Conservation (phyloP, 306 rosid species). For the Prunus mira region DNA sequence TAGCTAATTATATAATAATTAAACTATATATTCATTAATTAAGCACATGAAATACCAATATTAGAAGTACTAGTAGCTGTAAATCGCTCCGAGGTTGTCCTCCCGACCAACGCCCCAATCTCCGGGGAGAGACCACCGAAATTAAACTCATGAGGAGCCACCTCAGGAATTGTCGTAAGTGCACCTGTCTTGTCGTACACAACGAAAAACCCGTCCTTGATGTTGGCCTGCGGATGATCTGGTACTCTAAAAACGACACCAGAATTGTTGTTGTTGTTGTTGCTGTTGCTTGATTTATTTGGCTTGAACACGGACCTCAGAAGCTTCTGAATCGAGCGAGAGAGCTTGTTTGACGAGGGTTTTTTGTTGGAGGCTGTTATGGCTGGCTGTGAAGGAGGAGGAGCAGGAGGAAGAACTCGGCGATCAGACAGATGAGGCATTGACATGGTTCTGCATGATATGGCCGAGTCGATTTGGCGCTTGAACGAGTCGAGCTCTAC, state of each 20-base stretch:
- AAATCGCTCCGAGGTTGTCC: slow-evolving; percentile 58
- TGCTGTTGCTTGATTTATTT: not conserved
- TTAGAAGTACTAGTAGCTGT: slow-evolving; percentile 32
- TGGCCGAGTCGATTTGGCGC: slow-evolving; percentile 71
- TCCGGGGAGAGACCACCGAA: slow-evolving; percentile 50
- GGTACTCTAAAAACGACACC: slow-evolving; percentile 19
- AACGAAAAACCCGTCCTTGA: slow-evolving; percentile 47
- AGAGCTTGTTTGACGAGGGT: slow-evolving; percentile 40
- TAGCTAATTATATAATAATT: not conserved
- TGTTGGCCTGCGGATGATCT: slow-evolving; percentile 22
- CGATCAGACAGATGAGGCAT: slow-evolving; percentile 63
- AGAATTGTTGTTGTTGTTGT: not conserved
- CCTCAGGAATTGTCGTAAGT: slow-evolving; percentile 71
- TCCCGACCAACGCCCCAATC: slow-evolving; percentile 45
- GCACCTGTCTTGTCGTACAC: slow-evolving; percentile 61
- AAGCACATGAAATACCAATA: slow-evolving; percentile 50
- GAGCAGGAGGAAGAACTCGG: slow-evolving; percentile 14
- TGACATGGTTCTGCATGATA: slow-evolving; percentile 58
- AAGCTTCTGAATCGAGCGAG: slow-evolving; percentile 63
- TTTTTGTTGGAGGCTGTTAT: slow-evolving; percentile 24
- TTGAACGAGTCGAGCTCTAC: slow-evolving; percentile 81
- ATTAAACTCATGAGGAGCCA: slow-evolving; percentile 49
- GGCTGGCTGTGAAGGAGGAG: not conserved
- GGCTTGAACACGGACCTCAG: slow-evolving; percentile 65
- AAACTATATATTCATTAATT: not conserved